These are phyloP conservation scores for Penicillium verrucosum DNA, from an alignment of 2,329 filamentous ascomycete species.

Conservation along the genomic window DNA sequence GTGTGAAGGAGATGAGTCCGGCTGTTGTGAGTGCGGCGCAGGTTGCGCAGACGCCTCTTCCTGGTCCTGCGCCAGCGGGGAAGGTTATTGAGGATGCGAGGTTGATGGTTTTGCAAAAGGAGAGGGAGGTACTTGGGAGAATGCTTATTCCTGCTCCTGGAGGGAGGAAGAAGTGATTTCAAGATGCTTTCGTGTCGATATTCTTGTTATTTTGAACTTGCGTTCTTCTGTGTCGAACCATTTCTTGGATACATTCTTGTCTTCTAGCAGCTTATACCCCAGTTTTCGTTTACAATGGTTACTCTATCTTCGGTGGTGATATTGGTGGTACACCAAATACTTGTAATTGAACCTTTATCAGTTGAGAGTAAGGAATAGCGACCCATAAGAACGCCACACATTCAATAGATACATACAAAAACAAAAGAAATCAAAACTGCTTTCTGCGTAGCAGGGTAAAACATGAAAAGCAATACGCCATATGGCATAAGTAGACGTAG, in stretches of 20 bases:
- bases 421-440: conserved; percentile 6
- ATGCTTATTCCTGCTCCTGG: conserved; percentile 51
- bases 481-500: neutral
- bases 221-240: neutral
- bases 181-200: neutral
- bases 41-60: conserved; percentile 17
- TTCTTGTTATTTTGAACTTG: neutral
- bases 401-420: conserved; percentile 25
- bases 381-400: conserved; percentile 13
- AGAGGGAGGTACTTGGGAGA: conserved; percentile 64
- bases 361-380: neutral
- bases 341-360: neutral
- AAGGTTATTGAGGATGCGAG: conserved; percentile 62
- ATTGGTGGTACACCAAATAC: neutral
- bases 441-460: neutral
- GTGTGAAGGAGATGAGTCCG: conserved; percentile 28
- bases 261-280: conserved; percentile 5
- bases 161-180: conserved; percentile 28
- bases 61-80: conserved; percentile 45
- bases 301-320: neutral
- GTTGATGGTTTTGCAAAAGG: conserved; percentile 62
- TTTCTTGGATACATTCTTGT: neutral
- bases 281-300: neutral
- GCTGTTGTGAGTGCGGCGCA: conserved; percentile 18
- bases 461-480: neutral